phyloP scores from a whole-genome alignment of 2,329 filamentous ascomycete genomes.

The Venturiaceae sp. region DNA sequence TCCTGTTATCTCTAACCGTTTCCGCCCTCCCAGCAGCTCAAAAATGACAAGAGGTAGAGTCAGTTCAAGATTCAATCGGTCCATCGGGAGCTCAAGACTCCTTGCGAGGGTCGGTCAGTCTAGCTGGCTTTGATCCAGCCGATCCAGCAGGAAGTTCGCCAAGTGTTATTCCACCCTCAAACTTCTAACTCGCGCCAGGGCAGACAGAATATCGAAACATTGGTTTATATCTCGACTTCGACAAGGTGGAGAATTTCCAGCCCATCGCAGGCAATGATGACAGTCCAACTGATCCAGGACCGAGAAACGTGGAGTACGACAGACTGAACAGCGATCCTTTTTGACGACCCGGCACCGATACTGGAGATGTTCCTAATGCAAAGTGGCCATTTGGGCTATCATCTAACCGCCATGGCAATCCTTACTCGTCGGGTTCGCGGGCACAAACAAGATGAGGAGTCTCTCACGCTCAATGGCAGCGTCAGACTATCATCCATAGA shows the following conservation, averaged over 20 bases:
- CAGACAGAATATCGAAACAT: conserved; percentile 41
- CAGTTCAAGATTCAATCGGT: background rate
- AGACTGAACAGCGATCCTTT: conserved; percentile 63
- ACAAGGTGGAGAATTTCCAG: conserved; percentile 41
- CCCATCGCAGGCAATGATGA: conserved; percentile 42
- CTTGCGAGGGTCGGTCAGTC: conserved; percentile 8
- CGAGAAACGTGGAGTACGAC: conserved; percentile 58
- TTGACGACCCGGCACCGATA: conserved; percentile 63
- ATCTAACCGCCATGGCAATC: conserved; percentile 37
- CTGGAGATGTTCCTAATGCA: conserved; percentile 61
- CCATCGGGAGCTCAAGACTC: background rate
- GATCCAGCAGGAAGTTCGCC: conserved; percentile 9
- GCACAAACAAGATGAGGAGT: conserved; percentile 75
- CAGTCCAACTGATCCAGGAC: conserved; percentile 51
- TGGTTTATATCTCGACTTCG: conserved; percentile 46
- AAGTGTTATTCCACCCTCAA: conserved; percentile 17
- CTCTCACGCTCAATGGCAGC: conserved; percentile 60
- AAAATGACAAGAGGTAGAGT: background rate
- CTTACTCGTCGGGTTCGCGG: conserved; percentile 60
- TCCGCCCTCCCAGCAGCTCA: background rate
- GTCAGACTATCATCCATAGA: conserved; percentile 66
- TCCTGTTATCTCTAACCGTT: background rate
- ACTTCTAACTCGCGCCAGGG: conserved; percentile 36
- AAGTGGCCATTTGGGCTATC: conserved; percentile 50
- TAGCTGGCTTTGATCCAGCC: conserved; percentile 11